Evolutionary conservation across 176 grass and related monocot genomes (phyloP), one percentile per base, ranked within the genome.

Genomic region (Neostapfia colusana): DNA sequence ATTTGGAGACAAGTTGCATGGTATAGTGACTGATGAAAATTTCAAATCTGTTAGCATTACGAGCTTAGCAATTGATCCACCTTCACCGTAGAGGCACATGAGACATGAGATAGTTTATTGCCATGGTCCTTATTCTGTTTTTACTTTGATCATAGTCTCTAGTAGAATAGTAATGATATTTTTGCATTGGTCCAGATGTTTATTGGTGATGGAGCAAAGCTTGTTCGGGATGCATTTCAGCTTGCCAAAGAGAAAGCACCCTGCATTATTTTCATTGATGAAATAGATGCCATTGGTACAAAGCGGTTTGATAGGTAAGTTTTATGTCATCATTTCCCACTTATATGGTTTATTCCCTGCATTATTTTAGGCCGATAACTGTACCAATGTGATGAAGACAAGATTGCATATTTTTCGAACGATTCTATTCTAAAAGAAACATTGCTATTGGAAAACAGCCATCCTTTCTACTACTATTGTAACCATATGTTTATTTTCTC

Each of bases 281-380:
- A 93, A 82, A 93, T 97, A 60, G 94, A 97, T 93, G 94, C 91
- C 38, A 93, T 97, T 69, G 94, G 94, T 28, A 91, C 91, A 6
- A 97, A 97, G 58, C 79, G 88, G 49, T 97, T 93, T 83, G 91
- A 91, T 76, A 93, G 91, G 94, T 97, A 80, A 49, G 36, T 17
- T 18, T 77, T 62, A 35, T 31, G 17, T 61, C 27, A 54, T 40
- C 28, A 16, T 21, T 74, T 54, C 34, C 15, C 25, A 0, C 0
- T n/a, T 48, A n/a, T 45, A 38, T 7, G 4, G 15, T 65, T 37
- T n/a, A 18, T 5, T 72, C 60, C 23, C 1, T 31, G 7, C 23
- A 51, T 70, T 48, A 41, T 16, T 6, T 56, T 69, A 5, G 56
- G 39, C 4, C 57, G 37, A 58, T 58, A 15, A 23, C 61, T 55